phyloP scores from a whole-genome alignment of 768 basidiomycete species.

The Lactifluus piperatus region DNA sequence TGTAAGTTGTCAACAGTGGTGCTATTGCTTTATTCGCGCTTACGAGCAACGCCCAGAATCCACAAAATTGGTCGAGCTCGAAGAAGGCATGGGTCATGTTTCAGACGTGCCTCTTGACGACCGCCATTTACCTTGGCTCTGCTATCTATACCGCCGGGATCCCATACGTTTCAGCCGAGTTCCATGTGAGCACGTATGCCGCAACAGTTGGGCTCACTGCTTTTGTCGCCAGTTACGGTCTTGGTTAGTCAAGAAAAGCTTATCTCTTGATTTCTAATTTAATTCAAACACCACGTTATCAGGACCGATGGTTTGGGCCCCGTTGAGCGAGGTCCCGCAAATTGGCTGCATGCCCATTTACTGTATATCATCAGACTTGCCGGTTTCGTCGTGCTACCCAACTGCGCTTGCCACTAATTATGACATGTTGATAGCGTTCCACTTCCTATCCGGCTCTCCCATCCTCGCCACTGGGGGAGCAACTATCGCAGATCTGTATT shows the following conservation, averaged over 20 bases:
- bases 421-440: conserved; percentile 27
- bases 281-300: neutral
- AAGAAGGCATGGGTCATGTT: conserved; percentile 28
- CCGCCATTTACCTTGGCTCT: conserved; percentile 29
- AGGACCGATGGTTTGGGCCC: conserved; percentile 27
- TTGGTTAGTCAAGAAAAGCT: conserved; percentile 11
- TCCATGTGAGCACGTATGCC: conserved; percentile 25
- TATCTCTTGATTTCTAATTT: neutral
- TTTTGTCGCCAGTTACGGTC: conserved; percentile 24
- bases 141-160: conserved; percentile 29
- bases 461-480: conserved; percentile 30
- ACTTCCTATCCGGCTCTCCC: conserved; percentile 30
- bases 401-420: conserved; percentile 29
- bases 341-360: conserved; percentile 26
- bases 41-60: neutral
- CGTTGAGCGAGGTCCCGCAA: conserved; percentile 28
- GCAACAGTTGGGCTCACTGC: conserved; percentile 26
- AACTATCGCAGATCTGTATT: conserved; percentile 24
- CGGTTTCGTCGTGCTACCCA: conserved; percentile 29
- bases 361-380: conserved; percentile 28
- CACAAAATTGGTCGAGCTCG: conserved; percentile 26
- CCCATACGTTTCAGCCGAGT: conserved; percentile 23
- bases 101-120: conserved; percentile 28
- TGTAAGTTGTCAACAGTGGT: conserved; percentile 1
- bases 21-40: neutral